Evolutionary conservation across 1,139 yeast species (phyloP).

Genomic region (Candida pseudocylindracea): DNA sequence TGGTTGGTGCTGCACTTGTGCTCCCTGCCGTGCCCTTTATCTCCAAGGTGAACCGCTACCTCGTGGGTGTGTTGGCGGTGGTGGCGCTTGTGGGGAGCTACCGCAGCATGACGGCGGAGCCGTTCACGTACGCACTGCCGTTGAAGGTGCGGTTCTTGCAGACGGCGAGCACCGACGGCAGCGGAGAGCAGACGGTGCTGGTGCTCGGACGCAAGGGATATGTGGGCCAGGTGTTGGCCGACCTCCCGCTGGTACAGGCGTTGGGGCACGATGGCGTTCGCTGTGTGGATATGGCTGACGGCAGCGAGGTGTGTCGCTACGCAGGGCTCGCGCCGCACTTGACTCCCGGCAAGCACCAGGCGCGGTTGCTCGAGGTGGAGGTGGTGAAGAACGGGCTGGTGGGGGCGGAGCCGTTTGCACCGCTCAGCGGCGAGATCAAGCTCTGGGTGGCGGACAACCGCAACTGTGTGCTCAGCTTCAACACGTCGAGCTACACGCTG

Average conservation of each 20-base stretch:
- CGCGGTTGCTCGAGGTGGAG: slow-evolving; percentile 23
- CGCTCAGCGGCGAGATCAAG: slow-evolving; percentile 37
- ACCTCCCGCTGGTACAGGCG: slow-evolving; percentile 39
- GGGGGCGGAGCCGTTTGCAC: slow-evolving; percentile 29
- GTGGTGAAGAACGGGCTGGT: slow-evolving; percentile 26
- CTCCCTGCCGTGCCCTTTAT: slow-evolving; percentile 49
- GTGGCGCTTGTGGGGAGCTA: slow-evolving; percentile 14
- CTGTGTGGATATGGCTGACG: slow-evolving; percentile 17
- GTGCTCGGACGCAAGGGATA: slow-evolving; percentile 30
- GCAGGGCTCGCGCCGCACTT: slow-evolving; percentile 28
- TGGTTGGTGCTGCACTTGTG: slow-evolving; percentile 17
- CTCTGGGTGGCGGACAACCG: slow-evolving; percentile 41
- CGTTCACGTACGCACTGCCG: slow-evolving; percentile 40
- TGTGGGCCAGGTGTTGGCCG: slow-evolving; percentile 17
- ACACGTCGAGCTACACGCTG: slow-evolving; percentile 12
- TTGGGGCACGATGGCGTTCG: slow-evolving; percentile 7
- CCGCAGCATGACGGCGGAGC: slow-evolving; percentile 14
- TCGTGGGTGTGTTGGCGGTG: slow-evolving; percentile 16
- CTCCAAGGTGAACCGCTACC: slow-evolving; percentile 37
- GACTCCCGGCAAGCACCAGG: slow-evolving; percentile 14
- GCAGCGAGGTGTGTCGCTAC: slow-evolving; percentile 27
- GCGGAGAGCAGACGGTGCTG: slow-evolving; percentile 11
- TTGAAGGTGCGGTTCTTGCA: slow-evolving; percentile 52
- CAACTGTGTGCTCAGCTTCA: slow-evolving; percentile 36
- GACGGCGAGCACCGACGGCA: slow-evolving; percentile 19